A percentile compares a stretch with the other conserved stretches of the same genome.
Conservation (phyloP, 2,329 filamentous ascomycete species). For the Ceratocystiopsis sp. region DNA sequence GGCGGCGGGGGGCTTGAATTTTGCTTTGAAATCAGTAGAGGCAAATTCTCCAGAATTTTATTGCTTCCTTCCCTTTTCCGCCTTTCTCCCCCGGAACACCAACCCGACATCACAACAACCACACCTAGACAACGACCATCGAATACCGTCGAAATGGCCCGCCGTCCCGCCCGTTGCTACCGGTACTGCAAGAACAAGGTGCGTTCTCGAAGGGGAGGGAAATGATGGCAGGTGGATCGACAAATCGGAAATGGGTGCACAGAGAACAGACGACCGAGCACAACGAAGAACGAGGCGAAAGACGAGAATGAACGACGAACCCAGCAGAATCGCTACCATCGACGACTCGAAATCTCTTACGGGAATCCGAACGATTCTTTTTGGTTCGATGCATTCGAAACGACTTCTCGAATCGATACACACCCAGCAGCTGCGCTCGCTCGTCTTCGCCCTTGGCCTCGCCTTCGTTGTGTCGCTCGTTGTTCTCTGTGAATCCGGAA, state of each 20-base stretch:
- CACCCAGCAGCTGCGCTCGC: background rate
- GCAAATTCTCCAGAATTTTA: constrained; percentile 5
- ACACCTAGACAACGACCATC: constrained; percentile 6
- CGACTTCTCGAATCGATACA: no score
- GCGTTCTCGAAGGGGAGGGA: constrained; percentile 21
- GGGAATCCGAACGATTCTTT: no score
- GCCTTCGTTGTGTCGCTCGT: background rate
- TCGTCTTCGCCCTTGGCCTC: background rate
- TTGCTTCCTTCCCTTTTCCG: background rate
- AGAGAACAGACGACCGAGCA: constrained; percentile 2
- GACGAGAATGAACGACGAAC: background rate
- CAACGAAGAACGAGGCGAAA: background rate
- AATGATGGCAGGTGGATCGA: background rate
- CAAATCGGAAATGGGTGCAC: constrained; percentile 1
- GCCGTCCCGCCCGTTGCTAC: constrained; percentile 98
- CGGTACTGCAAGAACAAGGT: constrained; percentile 99
- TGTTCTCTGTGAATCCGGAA: no score
- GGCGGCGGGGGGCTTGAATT: background rate
- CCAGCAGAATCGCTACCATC: no score
- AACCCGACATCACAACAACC: constrained; percentile 23
- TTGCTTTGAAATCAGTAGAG: constrained; percentile 38
- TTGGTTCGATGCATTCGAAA: no score
- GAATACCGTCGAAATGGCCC: constrained; percentile 81
- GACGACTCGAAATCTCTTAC: no score
- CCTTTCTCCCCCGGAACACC: background rate